Conservation (phyloP, 192 early-diverging fungal species). For the Backusella sp. region DNA sequence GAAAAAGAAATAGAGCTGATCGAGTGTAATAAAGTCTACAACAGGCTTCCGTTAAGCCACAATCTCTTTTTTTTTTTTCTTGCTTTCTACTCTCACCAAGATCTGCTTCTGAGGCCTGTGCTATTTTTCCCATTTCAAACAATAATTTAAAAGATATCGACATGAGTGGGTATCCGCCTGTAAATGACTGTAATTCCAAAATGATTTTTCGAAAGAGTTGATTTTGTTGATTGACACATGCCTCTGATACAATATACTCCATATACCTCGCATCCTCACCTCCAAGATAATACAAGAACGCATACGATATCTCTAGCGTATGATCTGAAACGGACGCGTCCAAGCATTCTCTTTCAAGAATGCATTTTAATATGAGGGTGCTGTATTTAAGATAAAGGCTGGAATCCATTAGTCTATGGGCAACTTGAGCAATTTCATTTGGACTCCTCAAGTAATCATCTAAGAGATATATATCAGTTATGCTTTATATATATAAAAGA, state of each 20-base stretch:
- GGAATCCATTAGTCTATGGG: slow-evolving; percentile 54
- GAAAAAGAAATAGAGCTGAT: background rate
- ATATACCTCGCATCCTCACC: slow-evolving; percentile 44
- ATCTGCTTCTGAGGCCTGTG: background rate
- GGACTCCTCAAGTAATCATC: slow-evolving; percentile 46
- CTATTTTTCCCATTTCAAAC: slow-evolving; percentile 5
- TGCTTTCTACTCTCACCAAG: background rate
- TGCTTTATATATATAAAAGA: background rate
- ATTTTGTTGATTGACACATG: slow-evolving; percentile 7
- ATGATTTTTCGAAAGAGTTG: slow-evolving; percentile 51
- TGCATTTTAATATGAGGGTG: slow-evolving; percentile 23
- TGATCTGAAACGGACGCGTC: slow-evolving; percentile 1
- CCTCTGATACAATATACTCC: slow-evolving; percentile 35
- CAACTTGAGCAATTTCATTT: slow-evolving; percentile 41
- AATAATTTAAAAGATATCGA: background rate
- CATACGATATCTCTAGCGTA: slow-evolving; percentile 44
- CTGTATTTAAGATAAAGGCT: slow-evolving; percentile 40
- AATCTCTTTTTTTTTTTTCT: no score
- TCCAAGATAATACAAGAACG: slow-evolving; percentile 44
- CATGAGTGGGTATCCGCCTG: background rate
- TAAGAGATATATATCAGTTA: slow-evolving; percentile 16
- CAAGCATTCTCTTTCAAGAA: slow-evolving; percentile 26
- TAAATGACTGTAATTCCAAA: slow-evolving; percentile 33
- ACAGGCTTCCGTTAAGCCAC: background rate
- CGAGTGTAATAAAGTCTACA: background rate